These are phyloP conservation scores for Uncinocarpus reesii DNA, from an alignment of 2,329 filamentous ascomycete genomes.

Conservation along the genomic window DNA sequence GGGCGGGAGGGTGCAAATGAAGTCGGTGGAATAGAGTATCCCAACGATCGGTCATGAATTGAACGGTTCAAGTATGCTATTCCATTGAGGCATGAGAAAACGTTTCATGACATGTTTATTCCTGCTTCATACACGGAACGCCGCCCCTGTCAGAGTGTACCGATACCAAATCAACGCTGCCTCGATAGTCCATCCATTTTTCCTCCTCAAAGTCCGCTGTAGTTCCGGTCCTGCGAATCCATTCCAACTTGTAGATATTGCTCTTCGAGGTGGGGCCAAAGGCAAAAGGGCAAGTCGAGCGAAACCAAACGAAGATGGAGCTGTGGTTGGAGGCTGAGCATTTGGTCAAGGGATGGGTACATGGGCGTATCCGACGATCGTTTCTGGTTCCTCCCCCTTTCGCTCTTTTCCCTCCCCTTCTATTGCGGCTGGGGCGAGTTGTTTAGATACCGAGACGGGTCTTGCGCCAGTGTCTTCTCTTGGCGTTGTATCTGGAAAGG, in stretches of 20 bases:
- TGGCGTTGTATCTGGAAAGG: slow-evolving; percentile 85
- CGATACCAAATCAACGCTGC: background rate
- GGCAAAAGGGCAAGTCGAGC: background rate
- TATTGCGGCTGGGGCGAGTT: slow-evolving; percentile 35
- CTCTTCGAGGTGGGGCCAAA: background rate
- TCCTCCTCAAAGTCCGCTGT: background rate
- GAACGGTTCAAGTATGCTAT: background rate
- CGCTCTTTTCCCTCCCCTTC: background rate
- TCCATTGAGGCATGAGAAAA: slow-evolving; percentile 1
- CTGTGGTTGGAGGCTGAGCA: background rate
- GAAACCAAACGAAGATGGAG: background rate
- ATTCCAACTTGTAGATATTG: background rate
- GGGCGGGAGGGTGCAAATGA: no score
- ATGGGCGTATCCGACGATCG: slow-evolving; percentile 1
- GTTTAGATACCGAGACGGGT: slow-evolving; percentile 96
- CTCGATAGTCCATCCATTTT: background rate
- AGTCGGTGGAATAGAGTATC: no score
- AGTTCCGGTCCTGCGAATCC: background rate
- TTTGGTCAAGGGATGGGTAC: background rate
- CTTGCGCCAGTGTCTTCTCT: slow-evolving; percentile 99
- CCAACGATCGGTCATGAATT: no score
- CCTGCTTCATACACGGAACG: slow-evolving; percentile 9
- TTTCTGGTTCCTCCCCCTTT: background rate
- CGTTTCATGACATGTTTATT: slow-evolving; percentile 11
- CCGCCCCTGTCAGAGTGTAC: slow-evolving; percentile 1